Evolutionary conservation across 164 flowering plant genomes (phyloP), one percentile per base, ranked within the genome.

Genomic region (Magnolia officinalis): DNA sequence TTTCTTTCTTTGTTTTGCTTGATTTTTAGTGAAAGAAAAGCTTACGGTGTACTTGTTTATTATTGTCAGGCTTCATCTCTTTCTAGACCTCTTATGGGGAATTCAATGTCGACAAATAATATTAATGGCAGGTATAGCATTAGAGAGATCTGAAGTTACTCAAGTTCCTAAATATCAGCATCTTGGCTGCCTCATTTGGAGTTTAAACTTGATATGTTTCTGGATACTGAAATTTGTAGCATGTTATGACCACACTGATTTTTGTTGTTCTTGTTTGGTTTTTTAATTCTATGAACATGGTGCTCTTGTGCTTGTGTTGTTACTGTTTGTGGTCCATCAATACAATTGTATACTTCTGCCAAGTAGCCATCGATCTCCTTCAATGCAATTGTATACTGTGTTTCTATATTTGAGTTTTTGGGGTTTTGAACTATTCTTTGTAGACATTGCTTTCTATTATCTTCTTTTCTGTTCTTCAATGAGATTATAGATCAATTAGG

Each of bases 11-110:
- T 63, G 65, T 18, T 18, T 63, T 14, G 65, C 21, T n/a, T n/a
- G 14, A 70, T 71, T 21, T 21, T 79, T 67, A 4, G 23, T 37
- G 61, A 1, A 45, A 49, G 45, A 64, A 59, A 20, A 51, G 21
- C 70, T 74, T 23, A 45, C 13, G 18, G 61, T 78, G 74, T 50
- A 18, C 63, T 58, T 70, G 65, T n/a, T 61, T 71, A 71, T 65
- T 58, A 26, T 66, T 74, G 51, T 75, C 89, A 89, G 93, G 88
- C 83, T 75, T 70, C 84, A 74, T 78, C 81, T 69, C 58, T 72
- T 64, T 75, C 82, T 6, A 75, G 78, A 70, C 85, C 81, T 66
- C 74, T 66, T 77, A 75, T 77, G 72, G 84, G 76, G 37, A 84
- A 86, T 73, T 74, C 85, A 55, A 73, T 75, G 74, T 61, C 77